Base-by-base conservation (phyloP, 2,329 filamentous ascomycete genomes). In the Ceratocystis eucalypticola region DNA sequence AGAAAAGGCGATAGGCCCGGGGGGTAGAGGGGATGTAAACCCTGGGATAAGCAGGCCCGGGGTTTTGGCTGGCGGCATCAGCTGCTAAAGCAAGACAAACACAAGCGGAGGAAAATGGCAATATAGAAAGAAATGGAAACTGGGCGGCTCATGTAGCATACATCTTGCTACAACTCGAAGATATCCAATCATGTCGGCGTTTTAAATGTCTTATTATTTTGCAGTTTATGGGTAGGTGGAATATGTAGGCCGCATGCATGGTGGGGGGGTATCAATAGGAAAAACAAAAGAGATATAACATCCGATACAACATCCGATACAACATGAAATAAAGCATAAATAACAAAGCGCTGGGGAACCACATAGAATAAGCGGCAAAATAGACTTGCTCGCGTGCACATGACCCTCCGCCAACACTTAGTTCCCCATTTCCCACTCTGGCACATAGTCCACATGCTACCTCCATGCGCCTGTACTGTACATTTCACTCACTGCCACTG, bases 371-470 rank as follows among this genome's bases (percentile, higher is more conserved):
- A 48, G 2, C 46, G 5, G n/a, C 37, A 12, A 41, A 15, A 41
- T 41, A 41, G 37, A 41, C 37, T 15, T 12, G 37, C 37, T 41
- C 10, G 8, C 37, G 10, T 41, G 37, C 37, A 41, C 37, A 20
- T 3, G 17, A 20, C 20, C 1, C 45, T 17, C 12, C 0, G 17
- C 22, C 48, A 10, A 22, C 22, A 28, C 7, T 41, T 20, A 59
- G 20, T 48, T 28, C 45, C 28, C 30, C 41, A 69, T 71, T 69
- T 81, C 79, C 80, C 80, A 82, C 64, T 79, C 75, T 65, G 74
- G 75, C 41, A 71, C 71, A 63, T 75, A 77, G 8, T 71, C 70
- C 33, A 76, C 69, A 64, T 70, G 73, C 6, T 71, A 71, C 61
- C 75, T 74, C 79, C 80, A 81, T 57, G 75, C 71, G 61, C 71